Conservation (phyloP, 352 stramenopile species). For the Phytophthora sojae region DNA sequence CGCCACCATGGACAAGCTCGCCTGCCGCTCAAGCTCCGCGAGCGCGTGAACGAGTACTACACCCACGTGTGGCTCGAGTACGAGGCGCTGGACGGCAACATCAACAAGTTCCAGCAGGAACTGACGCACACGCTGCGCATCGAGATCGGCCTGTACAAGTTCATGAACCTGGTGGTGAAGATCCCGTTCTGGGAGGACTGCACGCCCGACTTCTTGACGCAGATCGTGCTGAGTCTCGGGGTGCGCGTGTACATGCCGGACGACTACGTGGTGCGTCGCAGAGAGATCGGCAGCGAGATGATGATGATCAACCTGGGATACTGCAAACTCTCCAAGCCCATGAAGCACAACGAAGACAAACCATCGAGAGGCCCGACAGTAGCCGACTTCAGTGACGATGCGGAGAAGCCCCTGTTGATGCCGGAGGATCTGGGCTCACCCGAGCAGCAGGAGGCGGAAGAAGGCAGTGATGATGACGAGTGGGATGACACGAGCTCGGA, state of each 20-base stretch:
- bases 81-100: background rate
- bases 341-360: background rate
- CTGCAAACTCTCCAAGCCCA: background rate
- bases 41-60: background rate
- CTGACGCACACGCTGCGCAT: background rate
- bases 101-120: slow-evolving; percentile 1
- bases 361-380: background rate
- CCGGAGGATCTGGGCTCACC: background rate
- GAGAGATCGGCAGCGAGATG: background rate
- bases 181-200: background rate
- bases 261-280: background rate
- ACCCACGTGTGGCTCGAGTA: background rate
- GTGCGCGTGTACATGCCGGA: background rate
- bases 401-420: background rate
- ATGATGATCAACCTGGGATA: slow-evolving; percentile 1
- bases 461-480: background rate
- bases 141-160: background rate
- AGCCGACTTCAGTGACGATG: background rate
- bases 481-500: background rate
- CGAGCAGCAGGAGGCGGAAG: background rate
- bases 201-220: background rate
- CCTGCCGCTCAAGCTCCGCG: background rate
- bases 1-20: background rate
- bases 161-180: background rate
- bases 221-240: background rate